phyloP scores from a whole-genome alignment of 2,329 filamentous ascomycete species.

The Ceratocystis alfenasii region DNA sequence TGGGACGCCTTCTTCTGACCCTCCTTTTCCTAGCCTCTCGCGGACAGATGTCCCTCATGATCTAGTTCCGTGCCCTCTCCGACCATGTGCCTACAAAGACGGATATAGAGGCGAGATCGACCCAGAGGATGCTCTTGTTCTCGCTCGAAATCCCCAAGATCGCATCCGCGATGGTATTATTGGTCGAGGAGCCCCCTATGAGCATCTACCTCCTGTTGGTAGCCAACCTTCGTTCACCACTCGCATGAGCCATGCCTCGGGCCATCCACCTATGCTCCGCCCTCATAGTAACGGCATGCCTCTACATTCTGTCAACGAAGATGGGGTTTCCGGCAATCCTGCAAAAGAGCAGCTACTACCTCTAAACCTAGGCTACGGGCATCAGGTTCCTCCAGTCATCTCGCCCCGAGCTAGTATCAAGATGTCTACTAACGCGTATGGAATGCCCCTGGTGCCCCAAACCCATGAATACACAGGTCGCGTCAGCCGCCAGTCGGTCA shows the following conservation, averaged over 20 bases:
- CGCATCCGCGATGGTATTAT: neutral
- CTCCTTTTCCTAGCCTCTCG: neutral
- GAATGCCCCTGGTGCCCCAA: constrained; percentile 7
- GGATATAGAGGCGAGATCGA: neutral
- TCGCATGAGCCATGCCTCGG: neutral
- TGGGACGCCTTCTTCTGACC: neutral
- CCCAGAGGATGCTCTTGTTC: neutral
- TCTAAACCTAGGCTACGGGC: neutral
- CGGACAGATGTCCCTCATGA: no score
- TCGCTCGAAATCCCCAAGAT: neutral
- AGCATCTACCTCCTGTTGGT: neutral
- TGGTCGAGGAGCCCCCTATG: neutral
- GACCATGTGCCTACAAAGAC: neutral
- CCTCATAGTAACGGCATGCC: neutral
- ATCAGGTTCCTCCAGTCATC: neutral
- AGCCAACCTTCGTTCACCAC: neutral
- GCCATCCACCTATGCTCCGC: neutral
- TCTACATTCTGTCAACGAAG: neutral
- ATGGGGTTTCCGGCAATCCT: neutral
- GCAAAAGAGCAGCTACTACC: neutral
- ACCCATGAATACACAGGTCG: constrained; percentile 10
- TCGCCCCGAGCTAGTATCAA: constrained; percentile 1
- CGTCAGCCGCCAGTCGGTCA: neutral
- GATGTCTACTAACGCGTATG: constrained; percentile 10
- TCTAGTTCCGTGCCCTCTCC: neutral